Evolutionary conservation across 768 basidiomycete species (phyloP).

Genomic region (Mrakia gelida): DNA sequence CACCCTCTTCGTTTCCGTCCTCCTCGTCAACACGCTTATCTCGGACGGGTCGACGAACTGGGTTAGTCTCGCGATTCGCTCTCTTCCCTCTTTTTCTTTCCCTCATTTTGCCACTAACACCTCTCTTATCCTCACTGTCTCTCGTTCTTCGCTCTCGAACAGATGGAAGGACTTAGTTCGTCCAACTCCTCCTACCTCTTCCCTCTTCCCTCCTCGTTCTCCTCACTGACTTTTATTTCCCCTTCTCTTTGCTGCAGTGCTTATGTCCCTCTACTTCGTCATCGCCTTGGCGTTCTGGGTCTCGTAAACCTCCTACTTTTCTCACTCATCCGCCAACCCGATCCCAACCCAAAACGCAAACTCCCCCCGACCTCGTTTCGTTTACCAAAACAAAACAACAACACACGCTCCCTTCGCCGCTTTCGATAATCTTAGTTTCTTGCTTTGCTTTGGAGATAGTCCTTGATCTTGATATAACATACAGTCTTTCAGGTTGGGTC

Average conservation of each 20-base stretch:
- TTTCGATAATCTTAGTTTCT: too few relatives aligned
- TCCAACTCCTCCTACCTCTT: not conserved
- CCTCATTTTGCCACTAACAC: not conserved
- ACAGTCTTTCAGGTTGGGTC: too few relatives aligned
- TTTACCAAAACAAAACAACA: too few relatives aligned
- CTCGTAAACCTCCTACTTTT: too few relatives aligned
- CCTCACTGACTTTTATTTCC: not conserved
- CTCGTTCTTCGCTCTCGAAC: not conserved
- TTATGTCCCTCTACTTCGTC: constrained; percentile 41
- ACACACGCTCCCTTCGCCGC: too few relatives aligned
- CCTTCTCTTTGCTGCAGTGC: constrained; percentile 20
- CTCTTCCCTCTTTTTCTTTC: not conserved
- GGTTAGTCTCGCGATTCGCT: not conserved
- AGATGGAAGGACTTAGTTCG: constrained; percentile 38
- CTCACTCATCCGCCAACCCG: not conserved
- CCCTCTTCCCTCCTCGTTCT: not conserved
- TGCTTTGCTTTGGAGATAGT: too few relatives aligned
- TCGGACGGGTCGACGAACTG: constrained; percentile 41
- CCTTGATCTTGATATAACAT: too few relatives aligned
- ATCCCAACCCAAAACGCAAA: too few relatives aligned
- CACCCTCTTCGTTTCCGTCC: constrained; percentile 37
- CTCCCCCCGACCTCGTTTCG: too few relatives aligned
- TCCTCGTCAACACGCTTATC: constrained; percentile 43
- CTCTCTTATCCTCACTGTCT: not conserved
- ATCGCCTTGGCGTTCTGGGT: constrained; percentile 29